Evolutionary conservation across 2,329 filamentous ascomycete species (phyloP), one percentile per base, ranked within the genome.

Genomic region (Pyricularia grisea): DNA sequence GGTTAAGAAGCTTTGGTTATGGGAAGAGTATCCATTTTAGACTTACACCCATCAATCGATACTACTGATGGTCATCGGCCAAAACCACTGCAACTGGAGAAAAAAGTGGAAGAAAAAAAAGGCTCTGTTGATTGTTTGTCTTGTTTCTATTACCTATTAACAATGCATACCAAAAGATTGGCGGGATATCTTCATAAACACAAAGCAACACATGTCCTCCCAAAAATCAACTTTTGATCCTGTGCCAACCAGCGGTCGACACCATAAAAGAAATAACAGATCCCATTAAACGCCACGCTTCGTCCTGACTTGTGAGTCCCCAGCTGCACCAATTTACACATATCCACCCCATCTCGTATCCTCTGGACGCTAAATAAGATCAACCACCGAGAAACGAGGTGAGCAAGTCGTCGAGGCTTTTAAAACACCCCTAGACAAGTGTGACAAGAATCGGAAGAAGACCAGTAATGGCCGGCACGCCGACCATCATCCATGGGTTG

Each of bases 121-220:
- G 12, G 58, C 25, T 61, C 25, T 27, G 5, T 17, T 14, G 25
- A 61, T 25, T 61, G 27, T 25, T 12, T 61, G 23, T 61, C 23
- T 28, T 61, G 58, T 61, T 61, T 61, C 23, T 25, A 61, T 61
- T 61, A 61, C n/a, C 23, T 61, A 61, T 61, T 27, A 61, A 27
- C 58, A 61, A 61, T 61, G 58, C 58, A 61, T 61, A 61, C 58
- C 58, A 61, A 61, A 60, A 27, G n/a, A 25, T 61, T 61, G 58
- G 58, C 58, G 58, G 58, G 58, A 61, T 61, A 61, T 61, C 58
- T 61, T 61, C 58, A 55, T 55, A 27, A 61, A 27, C 23, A 61
- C 23, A 61, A 61, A 61, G 25, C 25, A 61, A 27, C 58, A 61
- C 58, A 61, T 61, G 3, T 61, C 58, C 58, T 61, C 58, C 58